Conservation (phyloP, 140 eudicot genomes). For the Senecio squalidus region DNA sequence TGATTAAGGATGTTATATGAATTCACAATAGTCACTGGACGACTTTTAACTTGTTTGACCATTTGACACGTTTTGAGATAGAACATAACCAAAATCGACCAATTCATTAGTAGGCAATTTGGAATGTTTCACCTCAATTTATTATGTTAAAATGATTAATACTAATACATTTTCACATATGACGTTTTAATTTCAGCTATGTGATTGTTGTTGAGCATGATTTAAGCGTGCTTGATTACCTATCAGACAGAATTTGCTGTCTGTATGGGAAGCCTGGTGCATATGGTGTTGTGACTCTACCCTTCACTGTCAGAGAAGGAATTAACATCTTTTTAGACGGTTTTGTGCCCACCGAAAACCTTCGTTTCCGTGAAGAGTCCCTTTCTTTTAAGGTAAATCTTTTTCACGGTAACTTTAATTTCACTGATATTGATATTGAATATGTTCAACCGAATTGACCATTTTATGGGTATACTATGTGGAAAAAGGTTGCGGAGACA, state of each 20-base stretch:
- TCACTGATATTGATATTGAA: background rate
- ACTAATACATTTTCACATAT: constrained; percentile 2
- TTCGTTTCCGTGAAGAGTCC: constrained; percentile 81
- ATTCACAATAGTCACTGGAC: background rate
- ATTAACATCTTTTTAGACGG: constrained; percentile 89
- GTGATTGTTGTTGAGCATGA: constrained; percentile 98
- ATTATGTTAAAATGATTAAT: background rate
- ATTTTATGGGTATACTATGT: background rate
- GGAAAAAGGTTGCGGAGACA: constrained; percentile 77
- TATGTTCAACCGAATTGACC: constrained; percentile 4
- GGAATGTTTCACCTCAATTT: background rate
- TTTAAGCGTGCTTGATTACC: constrained; percentile 84
- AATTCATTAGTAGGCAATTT: background rate
- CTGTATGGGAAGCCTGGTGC: constrained; percentile 94
- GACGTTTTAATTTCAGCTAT: constrained; percentile 49
- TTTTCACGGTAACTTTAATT: background rate
- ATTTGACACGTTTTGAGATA: background rate
- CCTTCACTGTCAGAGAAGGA: constrained; percentile 95
- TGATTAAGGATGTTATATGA: background rate
- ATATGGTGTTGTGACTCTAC: constrained; percentile 93
- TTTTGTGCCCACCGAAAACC: constrained; percentile 86
- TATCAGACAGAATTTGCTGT: constrained; percentile 96
- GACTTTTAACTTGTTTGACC: background rate
- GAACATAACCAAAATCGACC: background rate
- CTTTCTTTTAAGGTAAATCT: constrained; percentile 68